Base-by-base conservation (phyloP, 1,284 basidiomycete genomes). In the Coniferiporia sulphurascens region DNA sequence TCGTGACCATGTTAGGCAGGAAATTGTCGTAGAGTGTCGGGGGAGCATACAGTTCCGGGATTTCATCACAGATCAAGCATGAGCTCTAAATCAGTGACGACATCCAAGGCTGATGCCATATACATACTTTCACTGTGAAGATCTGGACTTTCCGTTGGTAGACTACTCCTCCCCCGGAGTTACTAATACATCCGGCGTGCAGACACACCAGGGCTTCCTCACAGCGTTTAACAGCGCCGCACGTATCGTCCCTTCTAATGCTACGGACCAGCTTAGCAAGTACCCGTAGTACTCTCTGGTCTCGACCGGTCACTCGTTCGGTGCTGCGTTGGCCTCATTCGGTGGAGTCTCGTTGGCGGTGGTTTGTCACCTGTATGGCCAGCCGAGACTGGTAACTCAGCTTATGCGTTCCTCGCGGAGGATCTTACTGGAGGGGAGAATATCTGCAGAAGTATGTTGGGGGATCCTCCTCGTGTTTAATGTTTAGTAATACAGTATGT, bases 351-450 rank as follows among this genome's bases (percentile, higher is more conserved):
- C 76, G 1, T 65, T 78, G 36, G 71, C 65, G 44, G 64, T 70
- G 34, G 71, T 69, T 19, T 72, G n/a, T 74, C 57, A 71, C 73
- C 10, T 76, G 2, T 79, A 72, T 63, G 78, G 78, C 21, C 78
- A 79, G 66, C 78, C 79, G 22, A 71, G 19, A 73, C 72, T 6
- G 79, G 78, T 8, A 72, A 80, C 59, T 61, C 65, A 0, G 63
- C 67, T 0, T 80, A 76, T 62, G 73, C 75, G 4, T 64, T 69
- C 1, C 66, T 74, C 9, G 75, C 76, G 3, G 78, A 79, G 54
- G 61, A 64, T 4, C 52, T 62, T n/a, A 63, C 80, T n/a, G 76
- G 74, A 4, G 62, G 64, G 9, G 50, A 62, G 5, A 73, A 74
- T 57, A 71, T 75, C 56, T 76, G 71, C 64, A 71, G 78, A 66